phyloP scores from a whole-genome alignment of 2,329 filamentous ascomycete species.

The Cordyceps farinosa region DNA sequence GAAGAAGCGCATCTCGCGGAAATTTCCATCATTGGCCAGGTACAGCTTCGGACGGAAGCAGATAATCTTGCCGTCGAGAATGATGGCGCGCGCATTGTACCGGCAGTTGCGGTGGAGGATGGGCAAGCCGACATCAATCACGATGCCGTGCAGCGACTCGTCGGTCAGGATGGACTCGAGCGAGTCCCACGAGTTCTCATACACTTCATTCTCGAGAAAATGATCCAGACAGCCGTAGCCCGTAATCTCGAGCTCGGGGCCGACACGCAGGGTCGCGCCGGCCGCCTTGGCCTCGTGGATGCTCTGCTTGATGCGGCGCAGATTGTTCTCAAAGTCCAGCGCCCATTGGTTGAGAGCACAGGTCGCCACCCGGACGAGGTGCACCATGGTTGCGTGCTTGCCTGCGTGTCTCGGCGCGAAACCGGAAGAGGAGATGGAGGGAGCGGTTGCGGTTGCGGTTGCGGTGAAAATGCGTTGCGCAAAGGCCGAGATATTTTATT shows the following conservation, averaged over 20 bases:
- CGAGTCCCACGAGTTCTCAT: conserved; percentile 32
- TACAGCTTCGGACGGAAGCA: conserved; percentile 24
- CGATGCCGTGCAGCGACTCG: conserved; percentile 27
- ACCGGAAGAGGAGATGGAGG: too few species aligned
- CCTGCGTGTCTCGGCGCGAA: too few species aligned
- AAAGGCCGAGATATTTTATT: too few species aligned
- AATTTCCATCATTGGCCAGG: conserved; percentile 37
- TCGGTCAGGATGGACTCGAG: conserved; percentile 32
- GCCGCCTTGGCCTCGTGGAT: conserved; percentile 57
- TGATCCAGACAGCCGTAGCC: conserved; percentile 33
- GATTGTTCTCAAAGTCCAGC: conserved; percentile 63
- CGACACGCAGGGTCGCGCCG: conserved; percentile 60
- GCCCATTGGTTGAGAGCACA: conserved; percentile 33
- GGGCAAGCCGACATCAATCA: conserved; percentile 31
- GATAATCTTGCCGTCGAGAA: conserved; percentile 28
- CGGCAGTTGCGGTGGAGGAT: conserved; percentile 32
- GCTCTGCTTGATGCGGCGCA: conserved; percentile 59
- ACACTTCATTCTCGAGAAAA: conserved; percentile 32
- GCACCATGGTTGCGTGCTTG: conserved; percentile 23
- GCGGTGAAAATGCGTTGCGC: too few species aligned
- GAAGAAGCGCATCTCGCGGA: conserved; percentile 40
- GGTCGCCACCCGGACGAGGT: conserved; percentile 34
- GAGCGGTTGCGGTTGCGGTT: too few species aligned
- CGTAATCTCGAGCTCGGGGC: conserved; percentile 46
- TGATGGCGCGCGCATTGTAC: conserved; percentile 38